Base-by-base conservation (phyloP, 2,329 filamentous ascomycete species). In the Cytospora chrysosperma region DNA sequence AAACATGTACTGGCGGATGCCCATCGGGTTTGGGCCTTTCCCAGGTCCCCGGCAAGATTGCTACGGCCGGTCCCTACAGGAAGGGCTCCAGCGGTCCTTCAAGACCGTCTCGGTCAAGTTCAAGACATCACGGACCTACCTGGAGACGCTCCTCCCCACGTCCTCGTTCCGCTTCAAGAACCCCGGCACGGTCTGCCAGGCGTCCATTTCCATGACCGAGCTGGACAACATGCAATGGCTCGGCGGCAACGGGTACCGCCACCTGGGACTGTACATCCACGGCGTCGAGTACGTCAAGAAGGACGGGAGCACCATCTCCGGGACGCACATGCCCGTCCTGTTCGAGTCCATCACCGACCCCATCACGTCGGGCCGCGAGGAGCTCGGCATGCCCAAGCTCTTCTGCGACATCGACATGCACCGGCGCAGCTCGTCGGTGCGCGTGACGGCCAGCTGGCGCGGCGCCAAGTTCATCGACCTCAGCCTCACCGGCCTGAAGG, bases 321-420 rank as follows among this genome's bases (percentile, higher is more conserved):
- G 83, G 1, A 80, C 79, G 0, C 85, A 81, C 63, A 71, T 85
- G 56, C 79, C 82, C 0, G 72, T 85, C 3, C 73, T 85, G 0
- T 85, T 85, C 67, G 82, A 86, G 66, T 79, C 75, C 55, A 72
- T 84, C 4, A 74, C 81, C 1, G 82, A 85, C 64, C 80, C 82
- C 0, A 85, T 85, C 56, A 68, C 84, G 2, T 80, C 78, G 6
- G 82, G 82, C 0, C 72, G 83, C 3, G 83, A 85, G 59, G 83
- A 85, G 67, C 74, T 85, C 3, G 82, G 83, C 0, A 81, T 85
- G 75, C 81, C 82, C 1, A 86, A 85, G 70, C 67, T 84, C 0
- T 83, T 75, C 66, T 73, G 75, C 13, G 71, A 76, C 0, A 73
- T 83, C 37, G 74, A 80, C 50, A 60, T 79, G 1, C 68, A 76